A percentile compares a stretch with the other conserved stretches of the same genome.
phyloP scores from a whole-genome alignment of 179 eudicot species.

The Beta lomatogona region DNA sequence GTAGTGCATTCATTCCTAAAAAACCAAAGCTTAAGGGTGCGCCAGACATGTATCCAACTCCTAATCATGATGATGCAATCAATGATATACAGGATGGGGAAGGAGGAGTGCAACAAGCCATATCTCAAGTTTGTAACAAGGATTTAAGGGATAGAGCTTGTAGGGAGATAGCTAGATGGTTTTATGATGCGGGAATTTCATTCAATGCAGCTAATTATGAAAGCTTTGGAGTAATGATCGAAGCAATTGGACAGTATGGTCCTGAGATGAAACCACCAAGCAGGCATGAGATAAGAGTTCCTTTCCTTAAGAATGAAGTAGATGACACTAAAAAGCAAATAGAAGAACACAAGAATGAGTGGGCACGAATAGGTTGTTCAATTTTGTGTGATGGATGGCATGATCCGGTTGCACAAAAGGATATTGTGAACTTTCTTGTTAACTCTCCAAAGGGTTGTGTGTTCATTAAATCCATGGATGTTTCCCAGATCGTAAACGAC shows the following conservation, averaged over 20 bases:
- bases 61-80: not conserved
- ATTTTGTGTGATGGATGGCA: constrained; percentile 4
- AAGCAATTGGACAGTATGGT: constrained; percentile 22
- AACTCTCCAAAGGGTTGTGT: constrained; percentile 2
- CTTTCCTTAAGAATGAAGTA: constrained; percentile 23
- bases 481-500: not conserved
- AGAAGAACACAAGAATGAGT: constrained; percentile 26
- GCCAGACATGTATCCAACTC: not conserved
- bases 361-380: constrained; percentile 26
- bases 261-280: constrained; percentile 18
- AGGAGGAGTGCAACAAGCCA: too few species aligned
- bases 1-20: not conserved
- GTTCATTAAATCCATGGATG: constrained; percentile 7
- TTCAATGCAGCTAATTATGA: constrained; percentile 15
- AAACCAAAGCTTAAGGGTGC: not conserved
- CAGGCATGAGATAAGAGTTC: constrained; percentile 22
- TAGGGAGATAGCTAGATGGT: constrained; percentile 1
- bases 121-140: not conserved
- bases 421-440: not conserved
- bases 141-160: constrained; percentile 1
- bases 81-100: not conserved
- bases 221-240: constrained; percentile 9
- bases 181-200: constrained; percentile 17
- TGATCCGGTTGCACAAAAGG: not conserved
- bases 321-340: not conserved